phyloP scores from a whole-genome alignment of 306 rosid species.

The Cucumis sativus region Cucumber_9930_V3 NC_026661.2:21050501-21051000 shows the following conservation, averaged over 20 bases:
- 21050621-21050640: not conserved
- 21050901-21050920: too few species aligned
- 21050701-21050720: conserved; percentile 29
- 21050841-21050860: conserved; percentile 57
- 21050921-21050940: too few species aligned
- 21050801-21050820: conserved; percentile 83
- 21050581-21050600: conserved; percentile 86
- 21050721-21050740: conserved; percentile 96
- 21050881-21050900: conserved; percentile 47
- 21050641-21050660: not conserved
- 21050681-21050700: not conserved
- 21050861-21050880: conserved; percentile 96
- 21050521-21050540: conserved; percentile 71
- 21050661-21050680: not conserved
- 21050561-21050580: conserved; percentile 91
- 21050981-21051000: conserved; percentile 63
- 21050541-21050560: conserved; percentile 68
- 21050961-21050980: too few species aligned
- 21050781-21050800: conserved; percentile 81
- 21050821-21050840: conserved; percentile 62
- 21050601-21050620: conserved; percentile 64
- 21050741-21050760: conserved; percentile 72
- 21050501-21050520: conserved; percentile 70
- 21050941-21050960: too few species aligned
- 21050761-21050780: conserved; percentile 89